Base-by-base conservation (phyloP, 306 rosid species). In the Alnus rubra region DNA sequence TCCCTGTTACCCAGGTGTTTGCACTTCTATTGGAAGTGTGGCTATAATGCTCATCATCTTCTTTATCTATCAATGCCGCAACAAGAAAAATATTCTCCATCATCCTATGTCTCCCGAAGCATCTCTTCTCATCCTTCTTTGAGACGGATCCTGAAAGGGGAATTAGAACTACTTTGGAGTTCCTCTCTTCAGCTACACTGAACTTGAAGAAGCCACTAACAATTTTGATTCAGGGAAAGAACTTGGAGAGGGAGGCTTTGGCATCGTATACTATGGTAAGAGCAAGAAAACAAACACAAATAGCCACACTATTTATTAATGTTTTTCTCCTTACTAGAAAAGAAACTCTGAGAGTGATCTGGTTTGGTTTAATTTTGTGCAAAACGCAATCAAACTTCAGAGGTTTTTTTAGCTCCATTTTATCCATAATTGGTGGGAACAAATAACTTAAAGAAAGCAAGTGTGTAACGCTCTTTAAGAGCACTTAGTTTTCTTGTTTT, bases 141-240 rank as follows among this genome's bases (percentile, higher is more conserved):
- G 73, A 48, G 18, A 76, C 71, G 14, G 88, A 89, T 51, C 59
- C 70, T 64, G 97, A 92, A 78, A 87, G 71, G 37, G 94, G 90
- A 69, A 82, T 87, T 78, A 83, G 75, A 42, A 42, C 16, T 75
- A 79, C 83, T 85, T 73, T 19, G 72, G 72, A 68, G 72, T 42
- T 68, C 33, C 10, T 68, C 51, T 77, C 73, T 78, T 78, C 54
- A 15, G 50, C 53, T 81, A 81, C 79, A 70, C 81, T 48, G 88
- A 81, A 64, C 85, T 85, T 37, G 64, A 78, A 74, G 58, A 62
- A 70, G 85, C 88, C 45, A 81, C 88, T 18, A 19, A 65, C 47
- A 75, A 78, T 12, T 85, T 85, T 75, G 83, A 81, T 37, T 15
- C 63, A 28, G 44, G n/a, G 31, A 85, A 72, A 49, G 14, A 53